phyloP scores from a whole-genome alignment of 805 yeast species.

The Kuraishia floccosa region DNA sequence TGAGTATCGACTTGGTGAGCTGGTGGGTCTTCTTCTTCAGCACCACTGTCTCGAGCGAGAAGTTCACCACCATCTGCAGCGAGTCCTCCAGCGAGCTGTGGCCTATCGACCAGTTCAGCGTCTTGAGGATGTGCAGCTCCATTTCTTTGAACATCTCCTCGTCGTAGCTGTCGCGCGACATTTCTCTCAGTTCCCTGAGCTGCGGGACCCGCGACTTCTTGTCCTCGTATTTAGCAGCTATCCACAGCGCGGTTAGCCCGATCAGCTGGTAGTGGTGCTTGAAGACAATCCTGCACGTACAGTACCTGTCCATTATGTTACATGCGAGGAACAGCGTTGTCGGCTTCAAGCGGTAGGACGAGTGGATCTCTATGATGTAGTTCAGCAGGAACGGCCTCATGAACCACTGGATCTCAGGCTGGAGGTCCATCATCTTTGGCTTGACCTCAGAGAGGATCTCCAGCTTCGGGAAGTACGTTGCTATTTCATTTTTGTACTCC shows the following conservation, averaged over 20 bases:
- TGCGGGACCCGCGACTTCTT: slow-evolving; percentile 49
- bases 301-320: slow-evolving; percentile 83
- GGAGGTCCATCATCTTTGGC: slow-evolving; percentile 59
- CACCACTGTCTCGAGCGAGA: slow-evolving; percentile 12
- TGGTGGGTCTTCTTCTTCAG: slow-evolving; percentile 11
- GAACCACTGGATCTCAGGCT: slow-evolving; percentile 73
- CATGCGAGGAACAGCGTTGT: slow-evolving; percentile 58
- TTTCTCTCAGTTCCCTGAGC: slow-evolving; percentile 35
- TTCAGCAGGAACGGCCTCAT: slow-evolving; percentile 71
- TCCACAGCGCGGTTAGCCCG: slow-evolving; percentile 87
- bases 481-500: slow-evolving; percentile 31
- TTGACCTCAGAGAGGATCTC: slow-evolving; percentile 28
- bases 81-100: slow-evolving; percentile 43
- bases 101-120: slow-evolving; percentile 28
- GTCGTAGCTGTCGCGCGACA: slow-evolving; percentile 51
- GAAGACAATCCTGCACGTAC: slow-evolving; percentile 76
- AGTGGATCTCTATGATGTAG: slow-evolving; percentile 59
- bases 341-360: slow-evolving; percentile 48
- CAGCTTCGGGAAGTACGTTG: slow-evolving; percentile 23
- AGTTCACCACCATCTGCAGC: slow-evolving; percentile 26
- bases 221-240: slow-evolving; percentile 72
- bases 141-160: slow-evolving; percentile 31
- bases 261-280: slow-evolving; percentile 84
- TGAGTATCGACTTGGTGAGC: slow-evolving; percentile 22
- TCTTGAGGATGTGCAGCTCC: slow-evolving; percentile 30